Conservation (phyloP, 179 eudicot species). For the Silene noctiflora region DNA sequence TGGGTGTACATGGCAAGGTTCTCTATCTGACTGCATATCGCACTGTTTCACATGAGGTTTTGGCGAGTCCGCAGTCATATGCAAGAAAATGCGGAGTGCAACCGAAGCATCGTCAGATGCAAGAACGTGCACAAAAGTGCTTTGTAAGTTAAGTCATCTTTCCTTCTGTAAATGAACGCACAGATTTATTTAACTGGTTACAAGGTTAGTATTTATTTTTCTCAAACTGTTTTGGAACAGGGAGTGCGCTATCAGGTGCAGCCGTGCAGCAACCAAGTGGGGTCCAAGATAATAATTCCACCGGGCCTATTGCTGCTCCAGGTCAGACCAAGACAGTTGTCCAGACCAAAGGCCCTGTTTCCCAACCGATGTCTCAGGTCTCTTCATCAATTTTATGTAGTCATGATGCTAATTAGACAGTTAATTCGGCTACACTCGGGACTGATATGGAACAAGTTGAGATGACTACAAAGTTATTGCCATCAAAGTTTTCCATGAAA, state of each 20-base stretch:
- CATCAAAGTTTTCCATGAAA: too few species aligned
- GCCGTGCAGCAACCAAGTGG: constrained; percentile 41
- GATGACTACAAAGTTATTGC: too few species aligned
- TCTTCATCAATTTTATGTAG: constrained; percentile 37
- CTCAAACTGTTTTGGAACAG: constrained; percentile 32
- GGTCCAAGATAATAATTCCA: constrained; percentile 35
- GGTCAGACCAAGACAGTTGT: constrained; percentile 40
- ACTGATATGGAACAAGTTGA: too few species aligned
- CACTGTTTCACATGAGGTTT: constrained; percentile 74
- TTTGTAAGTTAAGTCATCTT: constrained; percentile 47
- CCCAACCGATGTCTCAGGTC: constrained; percentile 53
- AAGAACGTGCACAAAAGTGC: constrained; percentile 83
- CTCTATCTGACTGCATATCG: constrained; percentile 59
- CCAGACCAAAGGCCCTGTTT: constrained; percentile 37
- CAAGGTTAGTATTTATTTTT: not conserved
- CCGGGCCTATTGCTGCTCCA: constrained; percentile 35
- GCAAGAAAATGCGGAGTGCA: constrained; percentile 82
- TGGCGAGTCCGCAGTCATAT: constrained; percentile 82
- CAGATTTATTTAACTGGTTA: not conserved
- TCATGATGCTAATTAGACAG: constrained; percentile 44
- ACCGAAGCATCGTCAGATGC: constrained; percentile 87
- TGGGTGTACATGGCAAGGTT: constrained; percentile 96
- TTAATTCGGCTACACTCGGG: constrained; percentile 34
- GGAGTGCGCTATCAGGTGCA: constrained; percentile 58
- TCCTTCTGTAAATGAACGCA: not conserved